Base-by-base conservation (phyloP, 1,284 basidiomycete genomes). In the Microbotryum saponariae region DNA sequence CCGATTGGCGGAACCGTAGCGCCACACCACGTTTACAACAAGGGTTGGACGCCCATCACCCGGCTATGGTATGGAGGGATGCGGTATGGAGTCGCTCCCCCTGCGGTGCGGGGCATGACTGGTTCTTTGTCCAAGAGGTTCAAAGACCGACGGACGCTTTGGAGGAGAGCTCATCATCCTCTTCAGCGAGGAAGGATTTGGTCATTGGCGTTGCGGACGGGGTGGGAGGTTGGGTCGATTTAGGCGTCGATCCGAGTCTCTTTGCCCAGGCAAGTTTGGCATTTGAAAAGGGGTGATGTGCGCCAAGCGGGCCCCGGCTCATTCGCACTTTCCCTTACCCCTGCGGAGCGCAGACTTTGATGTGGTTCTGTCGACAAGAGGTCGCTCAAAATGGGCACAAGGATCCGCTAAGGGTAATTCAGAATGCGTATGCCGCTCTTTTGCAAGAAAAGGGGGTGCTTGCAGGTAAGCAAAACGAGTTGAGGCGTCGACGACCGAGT, bases 241-340 rank as follows among this genome's bases (percentile, higher is more conserved):
- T 84, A 1, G 90, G 89, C 58, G 82, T 91, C 33, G 90, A 93
- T 72, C 89, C 90, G 4, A 85, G 86, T 9, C 78, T 90, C 45
- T 86, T 85, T 72, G 81, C 84, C 1, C 84, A 61, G 51, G 60
- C 31, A 31, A 31, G 31, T 31, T 10, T 31, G 7, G 7, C 31
- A 31, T 31, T 10, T 1, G 1, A 31, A 10, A 31, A 31, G 31
- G 31, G 31, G 31, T 31, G 8, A 7, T 31, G 31, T 31, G 31
- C 8, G 31, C 31, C 8, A 31, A 9, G 31, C 9, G 29, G 87
- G 70, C 79, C 82, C 59, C 52, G 72, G 70, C 16, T 50, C 58
- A 6, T 6, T 46, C n/a, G 31, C 31, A 31, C 31, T 45, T 57
- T 25, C 60, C 67, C 20, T 3, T 16, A 21, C 23, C 27, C 20